These are phyloP conservation scores for Catharanthus roseus DNA, from an alignment of 257 asterid species.

Conservation along the genomic window DNA sequence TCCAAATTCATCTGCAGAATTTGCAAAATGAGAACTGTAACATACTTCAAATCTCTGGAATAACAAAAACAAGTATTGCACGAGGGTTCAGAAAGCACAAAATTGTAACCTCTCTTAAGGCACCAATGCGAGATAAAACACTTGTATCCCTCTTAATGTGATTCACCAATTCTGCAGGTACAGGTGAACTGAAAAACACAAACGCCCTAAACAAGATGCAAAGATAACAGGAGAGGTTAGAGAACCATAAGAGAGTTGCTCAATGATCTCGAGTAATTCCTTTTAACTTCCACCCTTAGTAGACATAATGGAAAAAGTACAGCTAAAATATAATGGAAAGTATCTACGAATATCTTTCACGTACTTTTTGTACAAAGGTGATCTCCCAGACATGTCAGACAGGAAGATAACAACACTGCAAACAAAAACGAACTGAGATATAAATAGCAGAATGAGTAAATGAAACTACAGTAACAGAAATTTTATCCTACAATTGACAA, in stretches of 20 bases:
- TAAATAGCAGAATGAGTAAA: background rate
- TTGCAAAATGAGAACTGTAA: slow-evolving; percentile 32
- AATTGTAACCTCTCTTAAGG: slow-evolving; percentile 79
- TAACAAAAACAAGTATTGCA: slow-evolving; percentile 19
- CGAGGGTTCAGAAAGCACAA: slow-evolving; percentile 7
- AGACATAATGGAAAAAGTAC: background rate
- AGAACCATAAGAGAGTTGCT: slow-evolving; percentile 5
- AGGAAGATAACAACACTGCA: slow-evolving; percentile 86
- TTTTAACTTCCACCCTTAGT: background rate
- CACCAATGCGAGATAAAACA: slow-evolving; percentile 93
- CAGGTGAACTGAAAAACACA: slow-evolving; percentile 94
- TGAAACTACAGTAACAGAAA: background rate
- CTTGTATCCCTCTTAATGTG: slow-evolving; percentile 74
- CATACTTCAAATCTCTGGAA: slow-evolving; percentile 16
- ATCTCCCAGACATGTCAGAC: slow-evolving; percentile 92
- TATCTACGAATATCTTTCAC: slow-evolving; percentile 24
- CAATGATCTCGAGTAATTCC: background rate
- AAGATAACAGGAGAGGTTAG: slow-evolving; percentile 18
- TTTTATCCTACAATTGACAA: background rate
- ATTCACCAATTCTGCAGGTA: slow-evolving; percentile 73
- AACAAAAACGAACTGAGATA: slow-evolving; percentile 19
- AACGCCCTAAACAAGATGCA: slow-evolving; percentile 60
- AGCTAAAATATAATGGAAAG: slow-evolving; percentile 4
- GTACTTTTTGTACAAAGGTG: slow-evolving; percentile 91
- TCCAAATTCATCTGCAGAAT: slow-evolving; percentile 96